Conservation (phyloP, 1,284 basidiomycete species). For the Somion occarium region DNA sequence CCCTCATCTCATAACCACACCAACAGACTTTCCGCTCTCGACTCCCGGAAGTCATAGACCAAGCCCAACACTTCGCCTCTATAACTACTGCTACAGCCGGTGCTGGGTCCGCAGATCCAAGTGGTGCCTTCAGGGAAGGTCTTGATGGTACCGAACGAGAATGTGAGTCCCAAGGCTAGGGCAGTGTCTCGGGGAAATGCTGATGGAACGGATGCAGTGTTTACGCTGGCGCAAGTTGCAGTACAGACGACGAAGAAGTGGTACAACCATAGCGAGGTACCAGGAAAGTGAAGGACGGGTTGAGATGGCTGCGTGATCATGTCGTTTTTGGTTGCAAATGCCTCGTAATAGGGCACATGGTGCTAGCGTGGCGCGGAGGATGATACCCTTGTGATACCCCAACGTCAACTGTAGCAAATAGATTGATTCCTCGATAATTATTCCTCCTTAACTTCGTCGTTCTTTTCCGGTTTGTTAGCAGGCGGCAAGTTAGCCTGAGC, state of each 20-base stretch:
- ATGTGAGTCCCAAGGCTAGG: conserved; percentile 43
- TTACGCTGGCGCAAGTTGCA: conserved; percentile 78
- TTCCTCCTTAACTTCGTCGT: conserved; percentile 8
- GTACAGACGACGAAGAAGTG: conserved; percentile 72
- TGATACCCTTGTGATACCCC: no score
- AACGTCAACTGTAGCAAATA: no score
- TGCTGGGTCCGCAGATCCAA: conserved; percentile 48
- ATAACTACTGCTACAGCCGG: conserved; percentile 56
- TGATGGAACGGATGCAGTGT: conserved; percentile 50
- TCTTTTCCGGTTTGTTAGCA: not conserved
- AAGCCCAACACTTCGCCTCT: conserved; percentile 85
- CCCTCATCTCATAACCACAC: not conserved
- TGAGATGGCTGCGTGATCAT: not conserved
- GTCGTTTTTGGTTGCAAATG: no score
- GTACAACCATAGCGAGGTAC: conserved; percentile 70
- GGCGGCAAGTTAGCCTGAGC: not conserved
- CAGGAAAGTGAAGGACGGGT: conserved; percentile 33
- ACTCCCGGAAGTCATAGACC: conserved; percentile 79
- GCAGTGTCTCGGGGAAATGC: not conserved
- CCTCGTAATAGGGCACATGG: no score
- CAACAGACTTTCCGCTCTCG: conserved; percentile 75
- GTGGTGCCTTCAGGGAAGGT: conserved; percentile 81
- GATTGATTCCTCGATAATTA: no score
- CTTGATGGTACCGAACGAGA: conserved; percentile 86
- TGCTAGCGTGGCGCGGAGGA: no score